These are phyloP conservation scores for Iberis pinnata DNA, from an alignment of 345 rosid genomes.

Conservation along the genomic window DNA sequence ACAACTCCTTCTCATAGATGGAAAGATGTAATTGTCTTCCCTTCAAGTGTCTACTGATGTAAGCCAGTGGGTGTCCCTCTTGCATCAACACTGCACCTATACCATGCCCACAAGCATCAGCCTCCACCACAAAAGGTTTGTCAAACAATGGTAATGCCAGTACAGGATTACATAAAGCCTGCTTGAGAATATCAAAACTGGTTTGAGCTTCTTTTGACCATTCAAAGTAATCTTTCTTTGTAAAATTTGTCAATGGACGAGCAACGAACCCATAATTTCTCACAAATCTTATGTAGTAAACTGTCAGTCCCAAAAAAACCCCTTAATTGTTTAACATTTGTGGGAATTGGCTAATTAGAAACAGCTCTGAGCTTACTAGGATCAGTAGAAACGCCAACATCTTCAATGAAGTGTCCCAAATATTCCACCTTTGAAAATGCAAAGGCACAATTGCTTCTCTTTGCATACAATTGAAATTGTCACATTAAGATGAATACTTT, in stretches of 20 bases:
- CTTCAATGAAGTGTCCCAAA: too few species aligned
- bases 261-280: accelerated
- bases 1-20: neutral
- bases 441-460: too few species aligned
- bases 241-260: neutral
- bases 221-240: neutral
- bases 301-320: too few species aligned
- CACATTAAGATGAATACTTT: too few species aligned
- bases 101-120: neutral
- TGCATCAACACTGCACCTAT: neutral
- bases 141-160: neutral
- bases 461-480: too few species aligned
- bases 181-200: accelerated
- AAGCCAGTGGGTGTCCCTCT: neutral
- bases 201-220: neutral
- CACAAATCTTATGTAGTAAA: neutral
- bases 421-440: too few species aligned
- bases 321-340: too few species aligned
- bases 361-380: too few species aligned
- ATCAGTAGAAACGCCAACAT: too few species aligned
- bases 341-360: too few species aligned
- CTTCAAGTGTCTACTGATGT: neutral
- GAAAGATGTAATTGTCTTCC: neutral
- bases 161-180: neutral
- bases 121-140: neutral